phyloP scores from a whole-genome alignment of 2,329 filamentous ascomycete genomes.

The Nakataea oryzae region DNA sequence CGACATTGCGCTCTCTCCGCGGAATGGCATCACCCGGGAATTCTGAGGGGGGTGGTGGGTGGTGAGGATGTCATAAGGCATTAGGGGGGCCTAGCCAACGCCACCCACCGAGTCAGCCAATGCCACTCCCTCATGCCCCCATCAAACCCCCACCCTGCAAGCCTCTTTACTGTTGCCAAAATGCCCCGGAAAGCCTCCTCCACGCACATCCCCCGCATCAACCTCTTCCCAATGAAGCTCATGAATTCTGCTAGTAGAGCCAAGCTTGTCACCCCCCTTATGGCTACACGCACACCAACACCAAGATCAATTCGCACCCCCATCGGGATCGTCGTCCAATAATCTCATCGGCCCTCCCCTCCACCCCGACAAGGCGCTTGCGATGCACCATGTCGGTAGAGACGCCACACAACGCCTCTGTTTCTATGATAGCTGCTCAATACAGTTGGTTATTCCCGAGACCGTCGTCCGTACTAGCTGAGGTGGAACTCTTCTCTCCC shows the following conservation, averaged over 20 bases:
- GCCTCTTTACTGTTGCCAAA: neutral
- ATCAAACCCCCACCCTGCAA: neutral
- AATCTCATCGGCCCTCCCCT: neutral
- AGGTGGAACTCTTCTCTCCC: too few relatives aligned
- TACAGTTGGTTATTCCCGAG: too few relatives aligned
- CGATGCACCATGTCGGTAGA: neutral
- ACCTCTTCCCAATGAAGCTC: too few relatives aligned
- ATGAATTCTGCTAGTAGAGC: too few relatives aligned
- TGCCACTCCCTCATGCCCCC: neutral
- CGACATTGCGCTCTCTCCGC: neutral
- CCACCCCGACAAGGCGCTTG: neutral
- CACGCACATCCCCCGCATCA: neutral
- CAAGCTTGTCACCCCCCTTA: neutral
- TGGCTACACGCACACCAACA: too few relatives aligned
- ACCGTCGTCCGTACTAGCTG: too few relatives aligned
- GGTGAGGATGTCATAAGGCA: neutral
- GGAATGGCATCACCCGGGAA: neutral
- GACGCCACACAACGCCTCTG: neutral
- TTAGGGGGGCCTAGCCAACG: too few relatives aligned
- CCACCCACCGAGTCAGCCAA: too few relatives aligned
- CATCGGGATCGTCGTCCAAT: neutral
- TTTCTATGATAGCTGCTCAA: too few relatives aligned
- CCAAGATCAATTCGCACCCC: too few relatives aligned
- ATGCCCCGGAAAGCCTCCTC: neutral
- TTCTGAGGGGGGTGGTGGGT: neutral